These are phyloP conservation scores for Cladosporium austrohemisphaericum DNA, from an alignment of 2,329 filamentous ascomycete species.

Conservation along the genomic window DNA sequence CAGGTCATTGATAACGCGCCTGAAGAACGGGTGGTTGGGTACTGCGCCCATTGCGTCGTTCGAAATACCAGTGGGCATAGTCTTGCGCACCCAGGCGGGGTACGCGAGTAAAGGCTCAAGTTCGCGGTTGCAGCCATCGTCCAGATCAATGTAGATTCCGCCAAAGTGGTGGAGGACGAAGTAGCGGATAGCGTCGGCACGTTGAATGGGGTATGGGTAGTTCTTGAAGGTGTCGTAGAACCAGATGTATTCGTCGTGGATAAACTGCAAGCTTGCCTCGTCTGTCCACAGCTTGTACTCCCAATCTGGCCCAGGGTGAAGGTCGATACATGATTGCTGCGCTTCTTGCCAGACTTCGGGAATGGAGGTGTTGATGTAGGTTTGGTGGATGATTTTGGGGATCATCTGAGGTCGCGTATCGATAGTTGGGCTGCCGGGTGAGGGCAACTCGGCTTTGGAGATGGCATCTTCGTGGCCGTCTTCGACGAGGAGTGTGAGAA, in stretches of 20 bases:
- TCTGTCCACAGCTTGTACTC: slow-evolving; percentile 84
- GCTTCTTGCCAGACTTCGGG: slow-evolving; percentile 63
- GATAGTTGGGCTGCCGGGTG: slow-evolving; percentile 56
- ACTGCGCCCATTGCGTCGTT: slow-evolving; percentile 77
- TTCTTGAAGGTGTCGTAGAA: slow-evolving; percentile 65
- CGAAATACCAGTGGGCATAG: slow-evolving; percentile 71
- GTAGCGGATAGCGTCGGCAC: slow-evolving; percentile 72
- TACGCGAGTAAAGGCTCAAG: slow-evolving; percentile 64
- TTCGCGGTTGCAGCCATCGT: slow-evolving; percentile 65
- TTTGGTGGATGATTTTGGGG: slow-evolving; percentile 75
- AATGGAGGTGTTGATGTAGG: slow-evolving; percentile 67
- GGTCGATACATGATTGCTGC: slow-evolving; percentile 62
- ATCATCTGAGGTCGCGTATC: slow-evolving; percentile 59
- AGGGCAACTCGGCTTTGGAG: slow-evolving; percentile 61
- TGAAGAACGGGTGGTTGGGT: slow-evolving; percentile 70
- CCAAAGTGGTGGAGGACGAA: slow-evolving; percentile 74
- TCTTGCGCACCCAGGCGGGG: slow-evolving; percentile 67
- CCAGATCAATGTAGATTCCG: slow-evolving; percentile 76
- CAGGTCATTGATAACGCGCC: slow-evolving; percentile 64
- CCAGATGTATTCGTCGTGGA: slow-evolving; percentile 70
- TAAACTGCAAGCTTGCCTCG: slow-evolving; percentile 65
- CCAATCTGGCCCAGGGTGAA: slow-evolving; percentile 57
- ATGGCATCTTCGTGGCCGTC: slow-evolving; percentile 66
- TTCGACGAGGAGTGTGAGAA: slow-evolving; percentile 66
- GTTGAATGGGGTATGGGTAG: slow-evolving; percentile 72